Conservation (phyloP, 345 rosid genomes). For the Theobroma cacao region DNA sequence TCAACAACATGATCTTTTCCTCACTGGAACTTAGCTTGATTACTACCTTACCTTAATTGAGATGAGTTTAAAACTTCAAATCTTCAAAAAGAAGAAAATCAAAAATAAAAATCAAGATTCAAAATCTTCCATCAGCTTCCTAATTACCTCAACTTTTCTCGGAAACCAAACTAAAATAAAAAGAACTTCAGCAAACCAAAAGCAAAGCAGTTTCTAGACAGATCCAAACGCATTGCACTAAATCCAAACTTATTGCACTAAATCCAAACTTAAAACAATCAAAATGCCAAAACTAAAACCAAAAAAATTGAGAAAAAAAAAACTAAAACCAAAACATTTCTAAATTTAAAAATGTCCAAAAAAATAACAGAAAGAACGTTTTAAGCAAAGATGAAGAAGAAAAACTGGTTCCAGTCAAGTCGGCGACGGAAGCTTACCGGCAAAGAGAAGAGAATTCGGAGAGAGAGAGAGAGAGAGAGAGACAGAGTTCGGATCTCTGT, state of each 20-base stretch:
- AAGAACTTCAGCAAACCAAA: not conserved
- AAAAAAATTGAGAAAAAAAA: not conserved
- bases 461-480: not conserved
- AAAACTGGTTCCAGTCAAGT: not conserved
- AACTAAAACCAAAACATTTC: not conserved
- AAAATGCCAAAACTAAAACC: not conserved
- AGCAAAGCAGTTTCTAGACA: not conserved
- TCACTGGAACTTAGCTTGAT: not conserved
- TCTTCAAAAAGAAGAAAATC: not conserved
- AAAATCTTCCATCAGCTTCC: not conserved
- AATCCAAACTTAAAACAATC: constrained; percentile 12
- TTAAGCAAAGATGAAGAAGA: not conserved
- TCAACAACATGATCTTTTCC: not conserved
- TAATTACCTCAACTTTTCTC: not conserved
- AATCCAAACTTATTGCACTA: constrained; percentile 12
- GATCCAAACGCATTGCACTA: constrained; percentile 22
- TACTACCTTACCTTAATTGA: not conserved
- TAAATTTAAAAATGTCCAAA: not conserved
- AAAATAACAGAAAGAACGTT: not conserved
- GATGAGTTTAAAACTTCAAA: not conserved
- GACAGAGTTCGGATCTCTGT: constrained; percentile 5
- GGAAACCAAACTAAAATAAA: not conserved
- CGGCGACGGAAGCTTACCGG: constrained; percentile 12
- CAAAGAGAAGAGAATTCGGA: constrained; percentile 6
- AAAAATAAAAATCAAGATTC: not conserved